phyloP scores from a whole-genome alignment of 163 green algal genomes.

The Coccomyxa subellipsoidea region DNA sequence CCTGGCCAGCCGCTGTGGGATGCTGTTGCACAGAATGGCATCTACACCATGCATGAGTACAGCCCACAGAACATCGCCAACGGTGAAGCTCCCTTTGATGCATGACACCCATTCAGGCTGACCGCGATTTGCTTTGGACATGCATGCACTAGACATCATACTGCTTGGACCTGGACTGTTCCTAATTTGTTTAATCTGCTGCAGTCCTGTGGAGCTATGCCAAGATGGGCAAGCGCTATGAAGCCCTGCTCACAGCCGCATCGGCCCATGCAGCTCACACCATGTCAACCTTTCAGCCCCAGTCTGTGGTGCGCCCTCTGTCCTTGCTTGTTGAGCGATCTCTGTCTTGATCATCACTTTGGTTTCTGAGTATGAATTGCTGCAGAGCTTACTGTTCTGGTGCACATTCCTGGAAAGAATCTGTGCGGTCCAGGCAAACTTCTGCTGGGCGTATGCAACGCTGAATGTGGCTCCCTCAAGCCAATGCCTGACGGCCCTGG shows the following conservation, averaged over 20 bases:
- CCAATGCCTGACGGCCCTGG: slow-evolving; percentile 25
- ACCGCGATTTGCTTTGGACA: too few species aligned
- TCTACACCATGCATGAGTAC: slow-evolving; percentile 12
- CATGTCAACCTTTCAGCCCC: slow-evolving; percentile 11
- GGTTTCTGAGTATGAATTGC: too few species aligned
- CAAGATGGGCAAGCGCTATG: slow-evolving; percentile 12
- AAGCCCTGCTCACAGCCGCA: slow-evolving; percentile 15
- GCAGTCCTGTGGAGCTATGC: slow-evolving; percentile 39
- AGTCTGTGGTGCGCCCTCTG: background rate
- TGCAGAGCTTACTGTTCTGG: too few species aligned
- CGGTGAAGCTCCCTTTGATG: background rate
- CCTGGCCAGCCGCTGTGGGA: slow-evolving; percentile 26
- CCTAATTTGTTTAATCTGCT: too few species aligned
- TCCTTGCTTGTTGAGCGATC: too few species aligned
- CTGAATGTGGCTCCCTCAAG: slow-evolving; percentile 22
- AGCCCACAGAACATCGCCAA: slow-evolving; percentile 48
- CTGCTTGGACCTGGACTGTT: too few species aligned
- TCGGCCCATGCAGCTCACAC: background rate
- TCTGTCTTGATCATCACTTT: too few species aligned
- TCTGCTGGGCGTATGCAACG: slow-evolving; percentile 47
- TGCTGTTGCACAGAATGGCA: slow-evolving; percentile 1
- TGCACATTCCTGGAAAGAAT: background rate
- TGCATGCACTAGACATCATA: too few species aligned
- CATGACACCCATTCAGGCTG: too few species aligned
- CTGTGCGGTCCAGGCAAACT: slow-evolving; percentile 38